These are phyloP conservation scores for Cenchrus americanus DNA, from an alignment of 176 grass and related monocot species.

Conservation along the genomic window DNA sequence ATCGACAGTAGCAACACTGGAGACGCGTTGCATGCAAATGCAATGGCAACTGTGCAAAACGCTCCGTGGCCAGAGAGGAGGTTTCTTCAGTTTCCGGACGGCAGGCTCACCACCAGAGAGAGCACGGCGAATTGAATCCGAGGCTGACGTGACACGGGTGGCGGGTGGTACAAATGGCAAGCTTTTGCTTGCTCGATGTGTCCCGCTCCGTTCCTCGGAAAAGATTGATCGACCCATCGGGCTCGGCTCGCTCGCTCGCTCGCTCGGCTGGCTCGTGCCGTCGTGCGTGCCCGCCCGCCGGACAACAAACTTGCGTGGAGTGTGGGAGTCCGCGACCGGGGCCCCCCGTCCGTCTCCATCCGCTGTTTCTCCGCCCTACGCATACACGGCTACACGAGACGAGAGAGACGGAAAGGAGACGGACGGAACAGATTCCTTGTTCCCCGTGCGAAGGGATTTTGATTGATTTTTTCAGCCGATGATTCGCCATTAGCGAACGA, in stretches of 20 bases:
- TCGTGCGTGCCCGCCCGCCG: neutral
- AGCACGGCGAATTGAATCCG: neutral
- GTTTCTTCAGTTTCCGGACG: too few species aligned
- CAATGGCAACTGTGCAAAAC: too few species aligned
- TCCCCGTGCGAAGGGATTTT: neutral
- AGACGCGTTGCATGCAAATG: neutral
- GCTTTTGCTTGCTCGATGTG: slow-evolving; percentile 19
- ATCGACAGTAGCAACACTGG: neutral
- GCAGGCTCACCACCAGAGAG: too few species aligned
- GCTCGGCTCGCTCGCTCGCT: too few species aligned
- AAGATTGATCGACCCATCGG: slow-evolving; percentile 6
- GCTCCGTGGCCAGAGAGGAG: too few species aligned
- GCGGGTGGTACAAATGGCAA: neutral
- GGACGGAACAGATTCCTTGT: slow-evolving; percentile 16
- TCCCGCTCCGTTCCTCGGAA: neutral
- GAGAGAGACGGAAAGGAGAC: neutral
- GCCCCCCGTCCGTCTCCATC: neutral
- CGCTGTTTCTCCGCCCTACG: neutral
- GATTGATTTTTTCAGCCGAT: neutral
- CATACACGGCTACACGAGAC: neutral
- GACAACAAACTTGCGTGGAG: slow-evolving; percentile 28
- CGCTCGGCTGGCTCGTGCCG: neutral
- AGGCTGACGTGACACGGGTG: slow-evolving; percentile 5
- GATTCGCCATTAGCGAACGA: neutral
- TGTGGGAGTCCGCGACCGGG: slow-evolving; percentile 5